These are phyloP conservation scores for Xylariaceae sp. DNA, from an alignment of 2,329 filamentous ascomycete species.

Conservation along the genomic window DNA sequence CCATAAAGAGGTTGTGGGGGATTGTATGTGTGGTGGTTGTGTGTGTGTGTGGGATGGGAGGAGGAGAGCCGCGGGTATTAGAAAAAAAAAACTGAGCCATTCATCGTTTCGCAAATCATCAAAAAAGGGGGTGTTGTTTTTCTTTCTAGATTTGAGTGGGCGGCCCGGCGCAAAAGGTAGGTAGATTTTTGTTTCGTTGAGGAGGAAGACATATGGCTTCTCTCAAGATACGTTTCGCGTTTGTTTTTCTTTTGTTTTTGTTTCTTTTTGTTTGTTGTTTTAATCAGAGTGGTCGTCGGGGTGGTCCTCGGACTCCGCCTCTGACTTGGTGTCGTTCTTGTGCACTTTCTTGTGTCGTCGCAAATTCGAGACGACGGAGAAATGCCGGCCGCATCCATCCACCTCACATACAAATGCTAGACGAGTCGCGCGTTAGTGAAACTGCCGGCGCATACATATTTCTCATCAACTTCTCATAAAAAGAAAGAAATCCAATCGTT, in stretches of 20 bases:
- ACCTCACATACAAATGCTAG: conserved; percentile 90
- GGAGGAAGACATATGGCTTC: not conserved
- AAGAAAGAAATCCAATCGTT: too few species aligned
- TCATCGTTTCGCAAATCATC: conserved; percentile 8
- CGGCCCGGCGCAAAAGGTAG: conserved; percentile 1
- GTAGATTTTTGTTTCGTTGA: not conserved
- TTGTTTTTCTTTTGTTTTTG: too few species aligned
- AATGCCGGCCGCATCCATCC: conserved; percentile 89
- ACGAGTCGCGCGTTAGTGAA: conserved; percentile 10
- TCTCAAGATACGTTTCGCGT: not conserved
- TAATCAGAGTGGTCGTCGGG: conserved; percentile 58
- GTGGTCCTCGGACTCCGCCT: conserved; percentile 59
- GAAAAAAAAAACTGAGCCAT: conserved; percentile 13
- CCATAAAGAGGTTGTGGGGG: too few species aligned
- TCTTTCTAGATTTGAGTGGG: not conserved
- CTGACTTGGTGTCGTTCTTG: conserved; percentile 65
- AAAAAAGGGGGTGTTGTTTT: not conserved
- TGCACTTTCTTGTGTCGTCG: conserved; percentile 95
- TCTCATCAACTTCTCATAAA: conserved; percentile 8
- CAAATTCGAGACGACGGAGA: conserved; percentile 94
- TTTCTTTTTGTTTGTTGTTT: conserved; percentile 9
- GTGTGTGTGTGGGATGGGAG: too few species aligned
- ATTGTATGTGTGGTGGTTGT: too few species aligned
- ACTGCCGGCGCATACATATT: not conserved
- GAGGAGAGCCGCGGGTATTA: conserved; percentile 9